Evolutionary conservation across 2,329 filamentous ascomycete genomes (phyloP), one percentile per base, ranked within the genome.

Genomic region (Lachnellula cervina): DNA sequence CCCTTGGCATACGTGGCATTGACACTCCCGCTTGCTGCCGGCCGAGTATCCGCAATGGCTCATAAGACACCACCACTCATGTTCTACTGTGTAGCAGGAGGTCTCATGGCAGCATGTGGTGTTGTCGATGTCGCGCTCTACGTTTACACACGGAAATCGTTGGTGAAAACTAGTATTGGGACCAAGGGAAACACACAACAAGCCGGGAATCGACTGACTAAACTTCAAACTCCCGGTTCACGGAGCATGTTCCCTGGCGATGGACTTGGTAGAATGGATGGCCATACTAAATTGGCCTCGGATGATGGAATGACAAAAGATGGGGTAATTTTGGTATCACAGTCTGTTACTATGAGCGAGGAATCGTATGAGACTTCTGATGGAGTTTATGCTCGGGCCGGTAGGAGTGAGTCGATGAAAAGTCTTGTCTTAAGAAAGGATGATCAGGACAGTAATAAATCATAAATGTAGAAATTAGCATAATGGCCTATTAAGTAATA

Each of bases 11-110:
- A 80, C 62, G 72, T 80, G 32, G 59, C 77, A 4, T 73, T 78
- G 58, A 80, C 78, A 0, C 66, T 80, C 0, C 78, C 78, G 1
- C 70, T 80, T n/a, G 76, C 76, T 38, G 73, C 73, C 1, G 74
- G 74, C n/a, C 70, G 78, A 37, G 78, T 80, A 70, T 72, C 73
- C 51, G 69, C 70, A 42, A 78, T 79, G 75, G 70, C 72, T 5
- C 72, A 73, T 23, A 50, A 38, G 13, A 55, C 42, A 17, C 60
- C 59, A 5, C 55, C 59, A 23, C 7, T 58, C 17, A 43, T 54
- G 1, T 62, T 59, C 48, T 63, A 58, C 21, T 58, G 56, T 6
- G 49, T 63, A 17, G 62, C 64, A 11, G 64, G 63, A 3, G 46
- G 51, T 4, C 35, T 66, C 44, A 66, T 66, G 59, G 59, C 62